phyloP scores from a whole-genome alignment of 2,329 filamentous ascomycete species.

The Paracamarosporium sp. region DNA sequence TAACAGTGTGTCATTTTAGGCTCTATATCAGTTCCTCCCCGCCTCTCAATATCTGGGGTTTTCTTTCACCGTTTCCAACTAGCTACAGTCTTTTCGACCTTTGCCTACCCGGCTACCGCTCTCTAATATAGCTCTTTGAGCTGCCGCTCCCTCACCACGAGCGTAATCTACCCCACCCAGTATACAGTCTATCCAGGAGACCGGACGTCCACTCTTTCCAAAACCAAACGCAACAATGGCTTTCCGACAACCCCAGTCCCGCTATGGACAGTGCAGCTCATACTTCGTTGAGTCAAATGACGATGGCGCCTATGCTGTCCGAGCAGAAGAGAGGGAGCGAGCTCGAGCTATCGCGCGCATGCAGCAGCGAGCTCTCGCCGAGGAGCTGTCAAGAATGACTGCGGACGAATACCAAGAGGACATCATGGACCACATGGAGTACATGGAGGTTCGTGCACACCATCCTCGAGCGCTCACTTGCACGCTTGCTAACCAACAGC shows the following conservation, averaged over 20 bases:
- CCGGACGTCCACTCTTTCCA: conserved; percentile 55
- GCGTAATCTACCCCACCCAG: conserved; percentile 28
- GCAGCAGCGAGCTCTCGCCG: conserved; percentile 85
- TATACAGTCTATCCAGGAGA: conserved; percentile 54
- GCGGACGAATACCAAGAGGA: conserved; percentile 94
- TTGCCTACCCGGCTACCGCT: conserved; percentile 59
- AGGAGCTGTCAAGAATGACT: conserved; percentile 84
- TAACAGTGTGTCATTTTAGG: conserved; percentile 38
- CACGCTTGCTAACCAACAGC: conserved; percentile 29
- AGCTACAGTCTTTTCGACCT: conserved; percentile 62
- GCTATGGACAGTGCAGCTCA: conserved; percentile 70
- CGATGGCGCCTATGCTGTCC: conserved; percentile 59
- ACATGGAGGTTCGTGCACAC: conserved; percentile 77
- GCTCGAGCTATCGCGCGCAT: conserved; percentile 80
- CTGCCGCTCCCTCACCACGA: conserved; percentile 50
- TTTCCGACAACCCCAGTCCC: conserved; percentile 58
- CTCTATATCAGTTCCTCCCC: conserved; percentile 41
- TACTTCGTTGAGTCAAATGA: conserved; percentile 71
- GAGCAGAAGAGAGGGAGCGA: conserved; percentile 75
- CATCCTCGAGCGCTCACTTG: conserved; percentile 7
- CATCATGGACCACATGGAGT: conserved; percentile 89
- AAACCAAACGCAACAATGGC: conserved; percentile 58
- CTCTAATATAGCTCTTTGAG: conserved; percentile 53
- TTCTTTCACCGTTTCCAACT: conserved; percentile 59
- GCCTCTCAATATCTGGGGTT: conserved; percentile 45